phyloP scores from a whole-genome alignment of 176 grass and related monocot genomes.

The Oryza rufipogon region DNA sequence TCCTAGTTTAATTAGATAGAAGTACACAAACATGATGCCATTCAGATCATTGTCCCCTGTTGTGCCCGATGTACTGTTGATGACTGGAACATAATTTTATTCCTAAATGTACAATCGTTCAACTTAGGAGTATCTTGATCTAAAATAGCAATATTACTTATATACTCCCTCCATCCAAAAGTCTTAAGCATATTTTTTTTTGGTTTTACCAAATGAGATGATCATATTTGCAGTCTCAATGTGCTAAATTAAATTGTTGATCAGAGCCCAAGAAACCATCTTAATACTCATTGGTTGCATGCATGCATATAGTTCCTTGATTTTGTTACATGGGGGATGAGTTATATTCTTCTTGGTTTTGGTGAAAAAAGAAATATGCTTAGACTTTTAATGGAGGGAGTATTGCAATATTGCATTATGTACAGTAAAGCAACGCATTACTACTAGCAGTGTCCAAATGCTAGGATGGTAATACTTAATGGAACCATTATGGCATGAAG shows the following conservation, averaged over 20 bases:
- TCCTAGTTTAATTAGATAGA: constrained; percentile 1
- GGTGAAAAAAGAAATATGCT: too few relatives aligned
- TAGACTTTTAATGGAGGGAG: too few relatives aligned
- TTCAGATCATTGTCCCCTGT: background rate
- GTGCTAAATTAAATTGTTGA: too few relatives aligned
- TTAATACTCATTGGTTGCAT: too few relatives aligned
- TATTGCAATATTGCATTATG: background rate
- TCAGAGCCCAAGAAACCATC: too few relatives aligned
- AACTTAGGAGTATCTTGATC: background rate
- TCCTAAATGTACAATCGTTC: constrained; percentile 1
- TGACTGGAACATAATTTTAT: background rate
- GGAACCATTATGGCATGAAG: background rate
- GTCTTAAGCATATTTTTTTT: too few relatives aligned
- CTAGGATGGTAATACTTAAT: constrained; percentile 14
- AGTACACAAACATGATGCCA: background rate
- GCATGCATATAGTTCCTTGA: too few relatives aligned
- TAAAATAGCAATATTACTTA: constrained; percentile 1
- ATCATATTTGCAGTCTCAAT: too few relatives aligned
- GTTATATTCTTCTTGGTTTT: too few relatives aligned
- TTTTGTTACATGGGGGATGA: too few relatives aligned
- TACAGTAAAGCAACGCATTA: background rate
- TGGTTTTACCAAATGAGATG: too few relatives aligned
- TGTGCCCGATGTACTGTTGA: background rate
- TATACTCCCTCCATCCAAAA: too few relatives aligned
- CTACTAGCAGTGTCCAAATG: constrained; percentile 2